These are phyloP conservation scores for Phlebopus sp. DNA, from an alignment of 1,284 basidiomycete genomes.

Conservation along the genomic window DNA sequence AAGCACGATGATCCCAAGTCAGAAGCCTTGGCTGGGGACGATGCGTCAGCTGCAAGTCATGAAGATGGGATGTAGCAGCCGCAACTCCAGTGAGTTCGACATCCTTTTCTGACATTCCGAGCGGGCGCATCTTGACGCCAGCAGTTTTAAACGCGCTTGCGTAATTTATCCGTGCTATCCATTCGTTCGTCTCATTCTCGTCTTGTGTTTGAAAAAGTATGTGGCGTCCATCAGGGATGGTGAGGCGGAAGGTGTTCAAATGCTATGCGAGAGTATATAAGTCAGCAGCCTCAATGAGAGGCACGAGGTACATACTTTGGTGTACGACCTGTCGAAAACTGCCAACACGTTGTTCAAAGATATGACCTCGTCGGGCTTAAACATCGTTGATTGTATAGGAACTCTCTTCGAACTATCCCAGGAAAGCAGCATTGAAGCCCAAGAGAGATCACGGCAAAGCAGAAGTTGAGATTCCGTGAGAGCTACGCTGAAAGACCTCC, in stretches of 20 bases:
- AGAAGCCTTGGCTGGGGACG: conserved; percentile 37
- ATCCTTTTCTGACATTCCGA: conserved; percentile 66
- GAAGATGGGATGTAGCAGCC: conserved; percentile 78
- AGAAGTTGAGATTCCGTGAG: conserved; percentile 90
- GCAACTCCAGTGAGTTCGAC: conserved; percentile 78
- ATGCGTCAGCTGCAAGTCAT: conserved; percentile 49
- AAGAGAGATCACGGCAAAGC: conserved; percentile 84
- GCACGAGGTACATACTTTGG: conserved; percentile 49
- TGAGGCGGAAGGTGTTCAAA: conserved; percentile 75
- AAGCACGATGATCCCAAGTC: conserved; percentile 45
- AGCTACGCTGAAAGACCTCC: conserved; percentile 85
- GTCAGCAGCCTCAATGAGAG: background rate
- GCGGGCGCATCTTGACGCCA: conserved; percentile 80
- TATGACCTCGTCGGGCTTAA: conserved; percentile 87
- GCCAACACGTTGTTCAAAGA: conserved; percentile 80
- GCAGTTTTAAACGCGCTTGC: conserved; percentile 88
- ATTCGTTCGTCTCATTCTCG: conserved; percentile 82
- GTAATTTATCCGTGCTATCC: conserved; percentile 94
- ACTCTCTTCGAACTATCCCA: conserved; percentile 45
- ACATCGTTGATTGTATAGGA: conserved; percentile 53
- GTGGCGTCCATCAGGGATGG: conserved; percentile 75
- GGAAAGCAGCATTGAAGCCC: conserved; percentile 59
- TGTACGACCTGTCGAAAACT: conserved; percentile 75
- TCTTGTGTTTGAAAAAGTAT: conserved; percentile 76
- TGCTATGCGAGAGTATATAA: conserved; percentile 43